Evolutionary conservation across 2,329 filamentous ascomycete species (phyloP).

Genomic region (Knoxdaviesia proteae): DNA sequence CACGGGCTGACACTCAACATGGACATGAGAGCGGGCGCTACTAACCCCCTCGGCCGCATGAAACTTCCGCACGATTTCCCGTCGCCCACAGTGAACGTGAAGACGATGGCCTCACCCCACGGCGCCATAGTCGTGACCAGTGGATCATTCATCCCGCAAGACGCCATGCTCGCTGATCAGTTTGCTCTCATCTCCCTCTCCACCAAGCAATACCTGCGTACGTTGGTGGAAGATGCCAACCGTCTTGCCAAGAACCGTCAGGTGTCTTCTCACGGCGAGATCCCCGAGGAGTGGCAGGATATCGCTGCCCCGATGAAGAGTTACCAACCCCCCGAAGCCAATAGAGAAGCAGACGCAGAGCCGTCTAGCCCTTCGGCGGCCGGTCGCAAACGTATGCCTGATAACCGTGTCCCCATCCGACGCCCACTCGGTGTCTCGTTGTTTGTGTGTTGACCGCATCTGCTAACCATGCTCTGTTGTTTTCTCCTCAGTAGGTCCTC

Average conservation of each 20-base stretch:
- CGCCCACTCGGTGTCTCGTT: background rate
- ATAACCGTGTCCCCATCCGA: background rate
- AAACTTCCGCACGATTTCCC: constrained; percentile 28
- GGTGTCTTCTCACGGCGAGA: constrained; percentile 55
- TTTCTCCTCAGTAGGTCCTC: constrained; percentile 4
- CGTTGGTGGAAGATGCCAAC: constrained; percentile 58
- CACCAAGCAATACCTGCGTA: constrained; percentile 57
- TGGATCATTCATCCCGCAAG: constrained; percentile 52
- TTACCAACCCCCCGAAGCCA: background rate
- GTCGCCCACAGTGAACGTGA: constrained; percentile 30
- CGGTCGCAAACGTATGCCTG: too few species aligned
- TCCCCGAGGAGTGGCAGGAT: constrained; percentile 57
- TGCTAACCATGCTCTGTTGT: background rate
- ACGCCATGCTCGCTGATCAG: constrained; percentile 61
- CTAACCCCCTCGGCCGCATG: constrained; percentile 5
- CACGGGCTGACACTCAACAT: constrained; percentile 34
- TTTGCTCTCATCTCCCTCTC: constrained; percentile 66
- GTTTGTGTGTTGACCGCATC: background rate
- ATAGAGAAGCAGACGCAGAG: too few species aligned
- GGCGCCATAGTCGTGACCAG: constrained; percentile 39
- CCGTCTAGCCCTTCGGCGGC: too few species aligned
- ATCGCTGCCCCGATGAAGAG: constrained; percentile 37
- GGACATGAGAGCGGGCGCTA: constrained; percentile 13
- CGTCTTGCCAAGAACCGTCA: constrained; percentile 51
- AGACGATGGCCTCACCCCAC: constrained; percentile 36